Conservation (phyloP, 2,329 filamentous ascomycete species). For the Ploettnerulaceae sp. region DNA sequence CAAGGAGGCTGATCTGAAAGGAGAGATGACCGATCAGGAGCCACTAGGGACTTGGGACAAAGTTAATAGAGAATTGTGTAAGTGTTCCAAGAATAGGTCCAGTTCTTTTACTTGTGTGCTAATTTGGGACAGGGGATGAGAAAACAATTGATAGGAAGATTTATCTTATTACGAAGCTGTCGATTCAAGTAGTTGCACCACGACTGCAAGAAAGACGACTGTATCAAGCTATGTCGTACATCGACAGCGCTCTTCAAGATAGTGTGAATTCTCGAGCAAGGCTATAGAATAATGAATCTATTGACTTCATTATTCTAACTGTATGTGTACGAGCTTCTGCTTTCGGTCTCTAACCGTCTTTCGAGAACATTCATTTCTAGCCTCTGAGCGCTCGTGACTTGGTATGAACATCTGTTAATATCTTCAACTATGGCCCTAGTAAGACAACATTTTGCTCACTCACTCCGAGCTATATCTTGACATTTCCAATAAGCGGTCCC, state of each 20-base stretch:
- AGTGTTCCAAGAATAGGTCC: conserved; percentile 30
- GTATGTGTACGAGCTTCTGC: too few species aligned
- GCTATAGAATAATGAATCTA: conserved; percentile 12
- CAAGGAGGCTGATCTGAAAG: conserved; percentile 43
- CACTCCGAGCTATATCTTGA: too few species aligned
- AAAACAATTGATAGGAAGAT: conserved; percentile 28
- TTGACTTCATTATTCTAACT: too few species aligned
- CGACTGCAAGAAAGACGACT: conserved; percentile 30
- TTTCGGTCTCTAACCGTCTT: too few species aligned
- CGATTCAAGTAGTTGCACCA: conserved; percentile 31
- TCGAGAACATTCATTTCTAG: too few species aligned
- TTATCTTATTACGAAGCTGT: conserved; percentile 29
- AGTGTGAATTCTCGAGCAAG: conserved; percentile 13
- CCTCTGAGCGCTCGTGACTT: too few species aligned
- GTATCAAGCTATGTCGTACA: conserved; percentile 28
- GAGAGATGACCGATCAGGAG: conserved; percentile 41
- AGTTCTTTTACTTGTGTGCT: conserved; percentile 1
- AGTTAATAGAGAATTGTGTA: conserved; percentile 53
- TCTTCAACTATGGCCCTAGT: too few species aligned
- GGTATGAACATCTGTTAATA: too few species aligned
- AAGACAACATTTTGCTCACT: too few species aligned
- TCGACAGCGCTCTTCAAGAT: conserved; percentile 23
- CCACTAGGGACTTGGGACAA: conserved; percentile 54
- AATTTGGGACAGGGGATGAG: conserved; percentile 22
- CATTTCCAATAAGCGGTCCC: too few species aligned